A percentile compares a stretch with the other conserved stretches of the same genome.
These are phyloP conservation scores for Iodosphaeria phyllophila DNA, from an alignment of 2,329 filamentous ascomycete genomes.

Conservation along the genomic window DNA sequence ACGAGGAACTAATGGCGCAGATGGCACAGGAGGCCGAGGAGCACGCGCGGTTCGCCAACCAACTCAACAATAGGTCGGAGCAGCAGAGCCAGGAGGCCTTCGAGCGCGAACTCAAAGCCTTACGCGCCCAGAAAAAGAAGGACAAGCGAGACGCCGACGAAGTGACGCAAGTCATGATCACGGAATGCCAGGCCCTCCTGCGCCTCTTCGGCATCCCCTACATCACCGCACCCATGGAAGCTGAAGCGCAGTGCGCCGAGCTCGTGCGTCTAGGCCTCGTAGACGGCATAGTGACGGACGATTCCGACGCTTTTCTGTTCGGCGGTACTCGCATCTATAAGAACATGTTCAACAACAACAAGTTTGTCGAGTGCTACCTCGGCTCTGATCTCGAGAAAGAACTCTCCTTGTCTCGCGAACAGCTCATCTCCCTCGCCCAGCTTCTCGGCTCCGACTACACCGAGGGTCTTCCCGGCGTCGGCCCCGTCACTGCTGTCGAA, in stretches of 20 bases:
- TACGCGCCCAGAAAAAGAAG: constrained; percentile 90
- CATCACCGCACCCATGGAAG: constrained; percentile 96
- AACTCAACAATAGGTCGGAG: constrained; percentile 59
- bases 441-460: constrained; percentile 90
- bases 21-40: constrained; percentile 85
- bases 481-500: constrained; percentile 86
- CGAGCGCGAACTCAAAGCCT: constrained; percentile 67
- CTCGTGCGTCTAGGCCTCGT: constrained; percentile 74
- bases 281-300: constrained; percentile 94
- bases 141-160: constrained; percentile 92
- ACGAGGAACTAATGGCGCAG: constrained; percentile 72
- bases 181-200: constrained; percentile 82
- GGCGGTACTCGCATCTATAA: constrained; percentile 95
- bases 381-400: constrained; percentile 71
- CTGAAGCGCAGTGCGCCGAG: constrained; percentile 91
- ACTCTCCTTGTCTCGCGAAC: constrained; percentile 67
- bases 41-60: constrained; percentile 79
- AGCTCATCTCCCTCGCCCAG: constrained; percentile 79
- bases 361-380: constrained; percentile 94
- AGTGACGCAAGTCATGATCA: constrained; percentile 89
- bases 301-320: constrained; percentile 92
- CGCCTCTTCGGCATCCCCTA: constrained; percentile 87
- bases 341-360: constrained; percentile 98
- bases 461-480: constrained; percentile 75
- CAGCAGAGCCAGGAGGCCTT: constrained; percentile 60